phyloP scores from a whole-genome alignment of 1,284 basidiomycete species.

The Boletus smithii region DNA sequence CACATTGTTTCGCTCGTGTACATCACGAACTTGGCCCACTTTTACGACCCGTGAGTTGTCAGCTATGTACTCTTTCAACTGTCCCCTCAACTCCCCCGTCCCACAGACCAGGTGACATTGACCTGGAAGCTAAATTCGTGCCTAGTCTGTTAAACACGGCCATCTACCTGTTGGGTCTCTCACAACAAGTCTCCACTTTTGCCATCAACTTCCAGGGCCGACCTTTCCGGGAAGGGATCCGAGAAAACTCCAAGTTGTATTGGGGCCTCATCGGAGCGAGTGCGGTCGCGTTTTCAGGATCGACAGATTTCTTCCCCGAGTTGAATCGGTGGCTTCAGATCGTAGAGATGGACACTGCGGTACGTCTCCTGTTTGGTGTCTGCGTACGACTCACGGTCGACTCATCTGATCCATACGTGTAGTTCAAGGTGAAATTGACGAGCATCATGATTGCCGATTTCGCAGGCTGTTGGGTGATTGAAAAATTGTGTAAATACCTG shows the following conservation, averaged over 20 bases:
- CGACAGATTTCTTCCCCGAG: conserved; percentile 93
- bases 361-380: conserved; percentile 39
- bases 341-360: conserved; percentile 80
- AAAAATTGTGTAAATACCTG: conserved; percentile 78
- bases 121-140: conserved; percentile 93
- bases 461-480: conserved; percentile 81
- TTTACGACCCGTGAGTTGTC: conserved; percentile 68
- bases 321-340: conserved; percentile 96
- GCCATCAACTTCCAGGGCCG: conserved; percentile 97
- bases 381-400: too few relatives aligned
- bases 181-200: conserved; percentile 95
- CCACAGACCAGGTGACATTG: conserved; percentile 71
- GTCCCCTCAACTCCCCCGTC: background rate
- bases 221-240: conserved; percentile 93
- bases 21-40: conserved; percentile 81
- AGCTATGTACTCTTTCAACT: background rate
- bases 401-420: background rate
- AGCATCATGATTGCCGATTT: conserved; percentile 86
- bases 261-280: conserved; percentile 87
- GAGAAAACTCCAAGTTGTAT: conserved; percentile 88
- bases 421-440: conserved; percentile 84
- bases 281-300: conserved; percentile 87
- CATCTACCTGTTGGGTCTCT: conserved; percentile 89
- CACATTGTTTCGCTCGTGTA: conserved; percentile 88
- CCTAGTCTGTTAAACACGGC: conserved; percentile 91